phyloP scores from a whole-genome alignment of 2,329 filamentous ascomycete species.

The Ramularia endophylla region DNA sequence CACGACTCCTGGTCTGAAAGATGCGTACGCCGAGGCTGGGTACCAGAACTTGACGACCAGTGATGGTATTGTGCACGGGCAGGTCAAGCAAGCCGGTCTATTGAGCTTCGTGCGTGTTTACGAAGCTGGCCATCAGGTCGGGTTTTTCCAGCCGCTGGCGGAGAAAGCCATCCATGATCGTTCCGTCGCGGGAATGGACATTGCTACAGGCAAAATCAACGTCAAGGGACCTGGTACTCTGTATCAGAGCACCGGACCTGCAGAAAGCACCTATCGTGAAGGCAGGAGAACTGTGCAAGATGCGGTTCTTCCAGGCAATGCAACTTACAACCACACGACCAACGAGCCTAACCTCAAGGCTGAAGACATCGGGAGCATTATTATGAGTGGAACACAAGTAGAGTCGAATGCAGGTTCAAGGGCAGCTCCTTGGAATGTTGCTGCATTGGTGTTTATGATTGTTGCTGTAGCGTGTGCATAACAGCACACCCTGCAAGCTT shows the following conservation, averaged over 20 bases:
- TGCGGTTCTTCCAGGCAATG: slow-evolving; percentile 26
- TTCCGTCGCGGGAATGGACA: slow-evolving; percentile 40
- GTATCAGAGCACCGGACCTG: slow-evolving; percentile 5
- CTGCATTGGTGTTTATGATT: too few relatives aligned
- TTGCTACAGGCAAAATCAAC: slow-evolving; percentile 41
- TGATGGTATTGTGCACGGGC: slow-evolving; percentile 43
- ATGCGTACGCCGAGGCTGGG: too few relatives aligned
- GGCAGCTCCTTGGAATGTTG: too few relatives aligned
- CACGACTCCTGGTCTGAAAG: slow-evolving; percentile 37
- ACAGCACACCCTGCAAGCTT: too few relatives aligned
- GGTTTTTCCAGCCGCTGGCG: slow-evolving; percentile 45
- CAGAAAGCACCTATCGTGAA: slow-evolving; percentile 23
- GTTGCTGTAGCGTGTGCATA: too few relatives aligned
- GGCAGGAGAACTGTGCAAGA: slow-evolving; percentile 40
- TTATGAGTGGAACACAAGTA: too few relatives aligned
- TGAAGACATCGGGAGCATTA: too few relatives aligned
- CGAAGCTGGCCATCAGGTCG: slow-evolving; percentile 43
- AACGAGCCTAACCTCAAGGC: too few relatives aligned
- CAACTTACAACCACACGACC: not conserved
- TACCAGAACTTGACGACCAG: slow-evolving; percentile 39
- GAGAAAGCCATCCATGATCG: slow-evolving; percentile 45
- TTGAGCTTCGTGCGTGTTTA: slow-evolving; percentile 46
- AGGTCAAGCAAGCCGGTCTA: slow-evolving; percentile 45
- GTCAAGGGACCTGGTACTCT: slow-evolving; percentile 34
- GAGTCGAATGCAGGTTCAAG: too few relatives aligned